Percentiles rank a stretch among this genome's conserved stretches.
phyloP scores from a whole-genome alignment of 2,329 filamentous ascomycete species.

The Fusarium papillatum region DNA sequence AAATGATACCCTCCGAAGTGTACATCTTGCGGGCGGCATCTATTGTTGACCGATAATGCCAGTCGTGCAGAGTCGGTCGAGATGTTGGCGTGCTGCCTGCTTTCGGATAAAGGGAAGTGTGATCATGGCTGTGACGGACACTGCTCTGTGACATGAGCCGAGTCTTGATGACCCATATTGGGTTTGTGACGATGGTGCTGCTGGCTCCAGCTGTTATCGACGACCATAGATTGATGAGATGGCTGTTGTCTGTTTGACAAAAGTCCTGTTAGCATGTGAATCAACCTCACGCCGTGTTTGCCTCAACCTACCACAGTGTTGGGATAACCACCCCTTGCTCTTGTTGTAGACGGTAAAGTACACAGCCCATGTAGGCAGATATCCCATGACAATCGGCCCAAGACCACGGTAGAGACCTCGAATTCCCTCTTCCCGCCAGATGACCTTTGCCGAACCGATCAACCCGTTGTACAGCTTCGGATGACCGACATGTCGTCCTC shows the following conservation, averaged over 20 bases:
- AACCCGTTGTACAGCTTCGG: conserved; percentile 85
- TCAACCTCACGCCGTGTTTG: not conserved
- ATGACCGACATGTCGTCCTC: conserved; percentile 62
- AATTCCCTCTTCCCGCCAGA: conserved; percentile 90
- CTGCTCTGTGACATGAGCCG: conserved; percentile 94
- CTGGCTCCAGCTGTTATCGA: conserved; percentile 92
- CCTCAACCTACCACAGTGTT: conserved; percentile 69
- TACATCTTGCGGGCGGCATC: conserved; percentile 99
- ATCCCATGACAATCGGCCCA: conserved; percentile 94
- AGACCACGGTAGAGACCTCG: conserved; percentile 93
- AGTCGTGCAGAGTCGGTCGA: conserved; percentile 75
- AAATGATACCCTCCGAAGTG: conserved; percentile 84
- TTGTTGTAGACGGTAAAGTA: conserved; percentile 98
- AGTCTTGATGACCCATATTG: conserved; percentile 99
- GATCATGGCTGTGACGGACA: conserved; percentile 56
- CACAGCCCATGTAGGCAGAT: conserved; percentile 97
- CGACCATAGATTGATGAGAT: conserved; percentile 87
- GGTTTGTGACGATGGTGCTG: conserved; percentile 95
- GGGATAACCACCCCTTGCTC: conserved; percentile 80
- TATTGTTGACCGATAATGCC: conserved; percentile 91
- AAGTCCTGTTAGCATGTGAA: conserved; percentile 24
- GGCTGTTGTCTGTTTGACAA: conserved; percentile 73
- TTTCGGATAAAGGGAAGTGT: conserved; percentile 57
- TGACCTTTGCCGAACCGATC: conserved; percentile 86
- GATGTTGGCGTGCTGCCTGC: conserved; percentile 67